Evolutionary conservation across 2,329 filamentous ascomycete species (phyloP), one percentile per base, ranked within the genome.

Genomic region (Helicocarpus griseus): DNA sequence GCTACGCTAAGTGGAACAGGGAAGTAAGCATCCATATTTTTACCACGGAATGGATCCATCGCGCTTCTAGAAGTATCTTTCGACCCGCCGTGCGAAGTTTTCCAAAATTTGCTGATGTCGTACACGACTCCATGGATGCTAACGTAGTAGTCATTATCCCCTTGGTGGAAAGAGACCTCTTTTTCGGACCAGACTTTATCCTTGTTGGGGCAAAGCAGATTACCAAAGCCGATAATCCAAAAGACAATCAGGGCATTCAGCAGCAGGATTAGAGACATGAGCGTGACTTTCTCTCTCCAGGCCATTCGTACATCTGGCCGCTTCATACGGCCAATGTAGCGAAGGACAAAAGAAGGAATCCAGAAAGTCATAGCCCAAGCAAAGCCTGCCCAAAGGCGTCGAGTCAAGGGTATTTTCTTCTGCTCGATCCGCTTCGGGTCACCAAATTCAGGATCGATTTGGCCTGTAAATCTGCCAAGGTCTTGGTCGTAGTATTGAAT

Each of bases 281-380:
- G 74, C 0, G 93, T 85, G 9, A 98, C 48, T 70, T 98, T 98
- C 64, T 98, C 93, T 69, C 93, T 81, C 93, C 93, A 98, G 0
- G 93, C 93, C 81, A 96, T 87, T 24, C 93, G 87, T 7, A 98
- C 89, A 70, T 98, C 93, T 1, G 90, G 93, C 51, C 93, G 84
- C 72, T 95, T 94, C 93, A 98, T 98, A 21, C 91, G 87, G 29
- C 93, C 93, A 53, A 97, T 63, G 54, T 77, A 85, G n/a, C 80
- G 79, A 14, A 98, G 81, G 2, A 87, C 58, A 45, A 88, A 86
- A 0, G 91, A 97, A 0, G 93, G 93, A 58, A 96, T 93, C 86
- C 87, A 97, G 66, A 89, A 97, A 0, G 93, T 98, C 46, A 94
- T 58, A 1, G 80, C 79, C 89, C 90, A 97, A 2, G 93, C 87